A percentile compares a stretch with the other conserved stretches of the same genome.
Conservation (phyloP, 495 filamentous ascomycete species). For the Astrothelium macrocarpum region DNA sequence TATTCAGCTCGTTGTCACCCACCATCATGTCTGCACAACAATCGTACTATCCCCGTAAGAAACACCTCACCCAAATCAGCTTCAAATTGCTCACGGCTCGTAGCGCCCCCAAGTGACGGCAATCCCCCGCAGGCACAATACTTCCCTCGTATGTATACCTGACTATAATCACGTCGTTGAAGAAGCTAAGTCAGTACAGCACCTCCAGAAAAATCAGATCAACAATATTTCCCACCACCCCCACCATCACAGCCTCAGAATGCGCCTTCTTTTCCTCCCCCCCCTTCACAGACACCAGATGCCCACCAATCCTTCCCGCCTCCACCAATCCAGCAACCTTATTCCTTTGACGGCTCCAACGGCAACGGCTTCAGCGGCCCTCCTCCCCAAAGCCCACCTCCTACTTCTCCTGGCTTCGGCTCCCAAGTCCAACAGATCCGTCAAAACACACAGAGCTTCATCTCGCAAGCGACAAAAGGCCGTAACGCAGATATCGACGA, state of each 20-base stretch:
- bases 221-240: not conserved
- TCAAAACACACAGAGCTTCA: not conserved
- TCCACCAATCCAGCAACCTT: not conserved
- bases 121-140: conserved; percentile 1
- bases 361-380: not conserved
- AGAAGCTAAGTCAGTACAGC: not conserved
- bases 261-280: not conserved
- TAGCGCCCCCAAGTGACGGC: not conserved
- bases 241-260: not conserved
- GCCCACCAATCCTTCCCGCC: not conserved
- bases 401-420: not conserved
- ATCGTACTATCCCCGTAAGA: not conserved
- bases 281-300: not conserved
- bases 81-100: not conserved
- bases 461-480: not conserved
- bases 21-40: conserved; percentile 1
- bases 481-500: not conserved
- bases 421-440: not conserved
- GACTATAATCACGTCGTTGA: not conserved
- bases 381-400: not conserved
- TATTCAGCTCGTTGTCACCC: no score
- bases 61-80: not conserved
- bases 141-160: not conserved
- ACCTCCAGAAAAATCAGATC: conserved; percentile 2
- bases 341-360: not conserved